Evolutionary conservation across 176 grass and related monocot species (phyloP), one percentile per base, ranked within the genome.

Genomic region (Paspalum notatum): DNA sequence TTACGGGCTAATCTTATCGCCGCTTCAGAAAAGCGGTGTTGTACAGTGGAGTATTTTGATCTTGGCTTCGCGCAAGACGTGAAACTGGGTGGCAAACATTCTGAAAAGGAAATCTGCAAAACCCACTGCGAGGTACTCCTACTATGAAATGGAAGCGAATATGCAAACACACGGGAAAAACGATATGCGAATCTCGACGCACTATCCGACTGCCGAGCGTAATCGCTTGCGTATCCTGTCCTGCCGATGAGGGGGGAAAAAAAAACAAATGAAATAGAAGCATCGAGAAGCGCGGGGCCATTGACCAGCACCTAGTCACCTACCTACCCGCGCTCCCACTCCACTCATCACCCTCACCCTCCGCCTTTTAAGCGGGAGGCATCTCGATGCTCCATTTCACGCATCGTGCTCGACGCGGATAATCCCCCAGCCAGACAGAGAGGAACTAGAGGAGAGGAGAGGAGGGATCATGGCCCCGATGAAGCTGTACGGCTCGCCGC

Each of bases 401-500:
- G 13, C 3, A 49, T 9, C 0, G 48, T 40, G 13, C 9, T 37
- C 42, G 43, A 9, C 42, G 7, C 45, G 14, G 42, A 68, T 11
- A 24, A 46, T 47, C 11, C 40, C 57, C 39, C 40, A 6, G 9
- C 39, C 20, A 22, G 8, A 9, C 17, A 51, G 40, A 41, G 69
- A 12, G 17, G 4, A 11, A n/a, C n/a, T n/a, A n/a, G n/a, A n/a
- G n/a, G 40, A 41, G 69, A 12, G 17, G 4, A 11, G 5, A 7
- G 3, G 47, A 21, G 58, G 18, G 18, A 5, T 2, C 58, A 92
- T 89, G 87, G 87, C 79, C 61, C 83, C 85, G 67, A 62, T 92
- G 79, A 92, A 89, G 83, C 79, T 92, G 68, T 92, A 89, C 79
- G 90, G 90, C 44, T 9, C 90, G 66, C 42, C 68, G 9, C 0